Conservation (phyloP, 2,329 filamentous ascomycete genomes). For the Delphinella strobiligena region DNA sequence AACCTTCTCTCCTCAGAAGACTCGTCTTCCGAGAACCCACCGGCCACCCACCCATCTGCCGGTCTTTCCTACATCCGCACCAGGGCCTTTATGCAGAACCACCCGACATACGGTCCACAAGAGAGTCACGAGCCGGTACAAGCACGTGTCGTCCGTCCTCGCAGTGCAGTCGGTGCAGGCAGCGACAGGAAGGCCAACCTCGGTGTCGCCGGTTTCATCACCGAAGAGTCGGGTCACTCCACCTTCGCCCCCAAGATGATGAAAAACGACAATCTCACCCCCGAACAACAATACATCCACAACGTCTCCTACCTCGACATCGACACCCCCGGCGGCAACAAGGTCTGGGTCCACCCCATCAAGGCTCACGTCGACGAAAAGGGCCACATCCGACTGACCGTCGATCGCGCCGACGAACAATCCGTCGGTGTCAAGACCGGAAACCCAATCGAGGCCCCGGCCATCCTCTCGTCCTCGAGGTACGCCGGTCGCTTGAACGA, state of each 20-base stretch:
- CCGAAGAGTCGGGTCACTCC: conserved; percentile 15
- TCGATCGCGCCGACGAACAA: conserved; percentile 18
- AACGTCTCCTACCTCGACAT: conserved; percentile 33
- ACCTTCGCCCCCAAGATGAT: conserved; percentile 5
- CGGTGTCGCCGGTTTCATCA: conserved; percentile 34
- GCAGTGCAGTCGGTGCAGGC: conserved; percentile 25
- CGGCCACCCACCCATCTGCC: conserved; percentile 52
- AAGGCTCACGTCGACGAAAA: conserved; percentile 33
- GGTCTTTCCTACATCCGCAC: conserved; percentile 51
- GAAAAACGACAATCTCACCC: conserved; percentile 27
- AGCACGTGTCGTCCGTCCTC: conserved; percentile 44
- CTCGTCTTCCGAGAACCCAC: conserved; percentile 33
- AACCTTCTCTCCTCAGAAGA: background rate
- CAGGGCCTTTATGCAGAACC: conserved; percentile 43
- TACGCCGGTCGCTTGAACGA: background rate
- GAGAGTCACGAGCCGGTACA: conserved; percentile 38
- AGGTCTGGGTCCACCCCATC: conserved; percentile 38
- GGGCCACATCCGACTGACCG: conserved; percentile 29
- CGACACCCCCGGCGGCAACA: conserved; percentile 37
- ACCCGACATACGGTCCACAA: conserved; percentile 50
- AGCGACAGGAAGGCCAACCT: conserved; percentile 23
- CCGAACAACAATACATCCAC: conserved; percentile 18
- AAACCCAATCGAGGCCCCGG: background rate
- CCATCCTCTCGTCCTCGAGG: background rate
- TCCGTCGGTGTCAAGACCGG: conserved; percentile 20